These are phyloP conservation scores for Brachypodium distachyon DNA, from an alignment of 202 grass and related monocot genomes.

Conservation along the genomic window DNA sequence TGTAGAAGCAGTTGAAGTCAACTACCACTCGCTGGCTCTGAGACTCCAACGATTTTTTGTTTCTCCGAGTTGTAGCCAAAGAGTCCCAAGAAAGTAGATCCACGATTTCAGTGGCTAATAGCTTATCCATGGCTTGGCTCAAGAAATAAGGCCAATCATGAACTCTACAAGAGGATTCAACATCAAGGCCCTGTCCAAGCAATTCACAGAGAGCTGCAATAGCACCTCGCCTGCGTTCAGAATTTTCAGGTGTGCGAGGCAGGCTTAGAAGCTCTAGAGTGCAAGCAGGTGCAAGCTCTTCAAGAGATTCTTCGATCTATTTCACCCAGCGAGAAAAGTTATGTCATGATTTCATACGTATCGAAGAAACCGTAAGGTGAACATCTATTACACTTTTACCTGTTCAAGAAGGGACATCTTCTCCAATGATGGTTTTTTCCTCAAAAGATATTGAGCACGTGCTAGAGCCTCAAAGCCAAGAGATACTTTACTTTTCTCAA, in stretches of 20 bases:
- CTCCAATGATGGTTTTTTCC: constrained; percentile 66
- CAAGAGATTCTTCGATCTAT: constrained; percentile 97
- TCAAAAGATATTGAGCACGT: constrained; percentile 79
- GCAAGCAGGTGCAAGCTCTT: constrained; percentile 97
- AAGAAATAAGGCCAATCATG: constrained; percentile 95
- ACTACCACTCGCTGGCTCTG: constrained; percentile 79
- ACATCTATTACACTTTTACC: constrained; percentile 37
- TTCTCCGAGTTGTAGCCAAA: constrained; percentile 72
- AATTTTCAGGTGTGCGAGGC: constrained; percentile 58
- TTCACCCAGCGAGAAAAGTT: constrained; percentile 21
- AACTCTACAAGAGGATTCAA: constrained; percentile 78
- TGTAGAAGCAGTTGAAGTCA: constrained; percentile 82
- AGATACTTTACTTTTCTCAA: constrained; percentile 89
- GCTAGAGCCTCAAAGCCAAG: constrained; percentile 97
- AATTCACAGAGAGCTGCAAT: constrained; percentile 87
- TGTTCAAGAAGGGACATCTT: constrained; percentile 89
- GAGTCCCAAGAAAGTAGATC: constrained; percentile 90
- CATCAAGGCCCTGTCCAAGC: constrained; percentile 87
- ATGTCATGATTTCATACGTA: neutral
- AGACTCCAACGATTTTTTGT: constrained; percentile 78
- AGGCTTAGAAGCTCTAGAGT: constrained; percentile 72
- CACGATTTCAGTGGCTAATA: constrained; percentile 80
- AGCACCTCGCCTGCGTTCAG: constrained; percentile 75
- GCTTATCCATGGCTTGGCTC: constrained; percentile 57
- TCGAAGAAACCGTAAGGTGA: constrained; percentile 11